phyloP scores from a whole-genome alignment of 345 rosid genomes.

The Toxicodendron radicans region DNA sequence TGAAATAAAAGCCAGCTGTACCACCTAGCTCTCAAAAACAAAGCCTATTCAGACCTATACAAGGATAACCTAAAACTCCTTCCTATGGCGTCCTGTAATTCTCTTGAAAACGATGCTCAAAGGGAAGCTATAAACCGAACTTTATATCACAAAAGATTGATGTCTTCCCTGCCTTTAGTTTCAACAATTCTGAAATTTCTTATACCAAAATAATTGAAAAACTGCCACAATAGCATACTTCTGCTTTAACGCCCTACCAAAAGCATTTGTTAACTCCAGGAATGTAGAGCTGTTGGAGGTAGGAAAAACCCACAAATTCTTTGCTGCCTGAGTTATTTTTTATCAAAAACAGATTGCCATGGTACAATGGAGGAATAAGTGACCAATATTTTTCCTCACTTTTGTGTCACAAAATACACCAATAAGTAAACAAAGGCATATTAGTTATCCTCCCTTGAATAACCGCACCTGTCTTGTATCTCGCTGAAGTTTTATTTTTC shows the following conservation, averaged over 20 bases:
- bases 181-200: background rate
- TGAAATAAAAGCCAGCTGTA: background rate
- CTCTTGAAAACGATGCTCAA: background rate
- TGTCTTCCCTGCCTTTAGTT: background rate
- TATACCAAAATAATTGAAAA: background rate
- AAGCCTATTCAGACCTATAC: background rate
- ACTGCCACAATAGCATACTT: background rate
- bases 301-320: background rate
- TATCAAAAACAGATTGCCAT: background rate
- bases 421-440: background rate
- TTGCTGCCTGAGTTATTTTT: background rate
- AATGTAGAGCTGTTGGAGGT: background rate
- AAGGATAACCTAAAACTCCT: background rate
- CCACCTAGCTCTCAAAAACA: background rate
- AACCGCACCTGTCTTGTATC: background rate
- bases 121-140: background rate
- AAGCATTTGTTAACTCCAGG: background rate
- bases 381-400: background rate
- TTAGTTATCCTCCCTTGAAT: background rate
- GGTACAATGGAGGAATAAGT: background rate
- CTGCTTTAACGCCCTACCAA: background rate
- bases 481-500: constrained; percentile 20
- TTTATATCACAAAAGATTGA: background rate
- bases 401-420: background rate
- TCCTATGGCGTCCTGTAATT: background rate